Base-by-base conservation (phyloP, 2,329 filamentous ascomycete genomes). In the Trichoderma sp. region DNA sequence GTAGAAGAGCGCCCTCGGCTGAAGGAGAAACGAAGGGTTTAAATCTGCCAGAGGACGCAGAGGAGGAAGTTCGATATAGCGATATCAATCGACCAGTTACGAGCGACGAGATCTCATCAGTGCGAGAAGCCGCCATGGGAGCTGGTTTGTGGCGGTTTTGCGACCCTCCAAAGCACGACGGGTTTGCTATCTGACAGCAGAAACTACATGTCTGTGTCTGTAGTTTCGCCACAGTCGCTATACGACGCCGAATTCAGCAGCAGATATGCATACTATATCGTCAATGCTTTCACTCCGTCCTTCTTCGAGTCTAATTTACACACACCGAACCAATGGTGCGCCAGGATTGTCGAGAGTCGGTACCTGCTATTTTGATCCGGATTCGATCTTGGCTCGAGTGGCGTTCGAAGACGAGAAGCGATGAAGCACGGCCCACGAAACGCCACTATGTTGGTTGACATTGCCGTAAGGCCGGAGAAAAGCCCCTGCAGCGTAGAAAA, bases 81-180 rank as follows among this genome's bases (percentile, higher is more conserved):
- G 92, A 96, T 52, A 92, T 96, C 76, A 95, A 96, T 77, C 87
- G 92, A 43, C n/a, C 82, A 87, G 74, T 75, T 16, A 74, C 72
- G 2, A 80, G 85, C 43, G 82, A 88, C 2, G 92, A 96, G 77
- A 80, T 95, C 8, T 87, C 85, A 0, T 83, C 81, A 5, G 91
- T 95, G 2, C 85, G 87, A 68, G 84, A 84, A 72, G 91, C 91
- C 2, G 93, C 92, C 0, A 84, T 89, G 73, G 83, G 87, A 47
- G 91, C 89, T 56, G 92, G 93, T 0, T 80, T 96, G 21, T 96
- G 92, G 92, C 84, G 92, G 24, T 93, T 96, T 77, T 89, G 91
- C 70, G 92, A 96, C 70, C 82, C 85, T 33, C 85, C 85, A 2
- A 79, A 76, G 67, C 84, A 87, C 70, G 82, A 82, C 35, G 84